Evolutionary conservation across 345 rosid species (phyloP).

Genomic region (Tarenaya hassleriana): DNA sequence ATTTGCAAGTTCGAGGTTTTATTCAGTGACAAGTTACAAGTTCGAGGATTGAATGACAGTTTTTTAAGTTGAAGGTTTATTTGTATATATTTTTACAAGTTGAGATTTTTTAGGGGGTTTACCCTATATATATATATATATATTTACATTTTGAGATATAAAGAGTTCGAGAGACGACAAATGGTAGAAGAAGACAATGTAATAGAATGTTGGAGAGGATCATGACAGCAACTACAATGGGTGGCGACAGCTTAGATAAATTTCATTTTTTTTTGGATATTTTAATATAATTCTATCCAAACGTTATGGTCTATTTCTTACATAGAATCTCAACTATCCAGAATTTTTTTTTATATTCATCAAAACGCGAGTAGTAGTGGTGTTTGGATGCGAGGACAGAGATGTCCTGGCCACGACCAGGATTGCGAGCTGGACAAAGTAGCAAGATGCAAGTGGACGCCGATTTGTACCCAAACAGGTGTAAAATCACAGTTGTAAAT

Average conservation of each 20-base stretch:
- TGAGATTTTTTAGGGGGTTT: too few species aligned
- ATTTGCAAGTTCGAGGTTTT: too few species aligned
- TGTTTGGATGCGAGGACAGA: too few species aligned
- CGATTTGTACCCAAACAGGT: constrained; percentile 2
- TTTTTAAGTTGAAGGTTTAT: too few species aligned
- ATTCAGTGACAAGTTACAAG: too few species aligned
- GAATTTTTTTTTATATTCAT: too few species aligned
- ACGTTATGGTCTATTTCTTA: too few species aligned
- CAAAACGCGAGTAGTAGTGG: too few species aligned
- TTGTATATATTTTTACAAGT: too few species aligned
- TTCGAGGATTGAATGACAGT: too few species aligned
- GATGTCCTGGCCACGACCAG: constrained; percentile 12
- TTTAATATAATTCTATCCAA: neutral
- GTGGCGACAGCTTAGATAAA: neutral
- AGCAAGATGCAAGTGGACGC: neutral
- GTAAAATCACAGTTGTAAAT: constrained; percentile 16
- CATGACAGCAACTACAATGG: neutral
- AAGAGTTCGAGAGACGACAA: neutral
- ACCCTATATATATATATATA: too few species aligned
- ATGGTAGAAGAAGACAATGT: neutral
- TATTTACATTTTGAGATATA: constrained; percentile 12
- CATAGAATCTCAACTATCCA: too few species aligned
- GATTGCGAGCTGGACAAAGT: constrained; percentile 5
- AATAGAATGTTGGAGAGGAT: constrained; percentile 21
- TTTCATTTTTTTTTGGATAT: neutral